Conservation (phyloP, 139 green algal species). For the Tetradesmus obliquus region DNA sequence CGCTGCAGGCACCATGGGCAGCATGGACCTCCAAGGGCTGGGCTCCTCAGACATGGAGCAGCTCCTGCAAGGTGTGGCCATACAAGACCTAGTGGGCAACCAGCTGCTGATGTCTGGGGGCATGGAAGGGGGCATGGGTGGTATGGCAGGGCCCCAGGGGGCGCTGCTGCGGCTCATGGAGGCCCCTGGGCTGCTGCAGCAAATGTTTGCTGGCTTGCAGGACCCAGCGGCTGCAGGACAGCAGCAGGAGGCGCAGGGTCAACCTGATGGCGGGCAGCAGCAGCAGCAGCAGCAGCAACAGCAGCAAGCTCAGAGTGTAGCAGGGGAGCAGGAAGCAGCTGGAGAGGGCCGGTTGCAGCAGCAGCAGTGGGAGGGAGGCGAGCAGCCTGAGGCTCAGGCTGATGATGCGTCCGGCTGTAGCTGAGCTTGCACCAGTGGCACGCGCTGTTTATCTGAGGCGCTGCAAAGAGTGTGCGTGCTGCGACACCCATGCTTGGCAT, state of each 20-base stretch:
- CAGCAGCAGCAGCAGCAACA: background rate
- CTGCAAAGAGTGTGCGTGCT: background rate
- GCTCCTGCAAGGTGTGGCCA: conserved; percentile 29
- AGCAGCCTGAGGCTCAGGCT: background rate
- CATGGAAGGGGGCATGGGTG: conserved; percentile 5
- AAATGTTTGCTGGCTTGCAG: conserved; percentile 21
- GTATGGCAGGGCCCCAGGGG: background rate
- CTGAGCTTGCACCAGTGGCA: background rate
- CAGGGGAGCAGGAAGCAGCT: background rate
- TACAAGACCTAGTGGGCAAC: conserved; percentile 35
- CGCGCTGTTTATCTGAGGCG: background rate
- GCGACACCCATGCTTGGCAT: background rate
- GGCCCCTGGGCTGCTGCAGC: conserved; percentile 28
- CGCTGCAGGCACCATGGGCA: conserved; percentile 43
- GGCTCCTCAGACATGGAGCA: conserved; percentile 48
- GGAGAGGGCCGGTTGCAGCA: background rate
- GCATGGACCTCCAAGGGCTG: conserved; percentile 33
- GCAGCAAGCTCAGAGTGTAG: background rate
- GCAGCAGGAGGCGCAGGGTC: background rate
- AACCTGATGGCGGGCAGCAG: background rate
- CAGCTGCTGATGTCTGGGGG: conserved; percentile 27
- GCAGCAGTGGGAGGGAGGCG: background rate
- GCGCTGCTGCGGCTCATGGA: conserved; percentile 49
- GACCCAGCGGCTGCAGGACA: background rate
- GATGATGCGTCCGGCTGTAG: too few species aligned